Base-by-base conservation (phyloP, 2,329 filamentous ascomycete species). In the Exserohilum turcica region DNA sequence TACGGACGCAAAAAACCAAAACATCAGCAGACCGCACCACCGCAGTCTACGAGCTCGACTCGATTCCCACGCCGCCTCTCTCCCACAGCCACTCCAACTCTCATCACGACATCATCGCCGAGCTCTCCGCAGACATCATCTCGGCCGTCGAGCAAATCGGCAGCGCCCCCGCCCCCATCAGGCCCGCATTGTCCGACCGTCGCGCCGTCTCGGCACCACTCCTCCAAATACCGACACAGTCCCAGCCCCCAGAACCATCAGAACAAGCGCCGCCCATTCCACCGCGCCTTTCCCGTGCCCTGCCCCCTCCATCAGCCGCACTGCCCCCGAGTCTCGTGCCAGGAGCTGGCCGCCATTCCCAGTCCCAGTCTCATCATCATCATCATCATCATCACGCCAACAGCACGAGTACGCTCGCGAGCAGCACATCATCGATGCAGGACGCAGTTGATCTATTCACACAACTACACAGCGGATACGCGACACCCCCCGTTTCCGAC, bases 41-140 rank as follows among this genome's bases (percentile, higher is more conserved):
- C 2, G 5, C n/a, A 29, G 4, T 29, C 15, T 31, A 42, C 38
- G 38, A 42, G 29, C 38, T 42, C 27, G 24, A 39, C 35, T 12
- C 16, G 18, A 21, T 3, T 4, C 33, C 3, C 19, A 2, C 27
- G 37, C n/a, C 16, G 18, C 21, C 5, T 4, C 33, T 3, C 19
- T 2, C 27, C 39, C n/a, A 44, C 57, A 9, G 59, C 61, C 16
- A 47, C 53, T 10, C 7, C 3, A 4, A 35, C 47, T 9, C 42
- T 48, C 21, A 48, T 48, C 21, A 48, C 12, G 35, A 38, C 6
- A 61, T 62, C 42, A 49, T 66, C 21, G 59, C 61, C 12, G 59
- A 65, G 33, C 46, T 69, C n/a, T 63, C 65, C 4, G 64, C 59
- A 27, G 39, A 63, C 10, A 60, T 52, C 27, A 40, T 52, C 12